Conservation (phyloP, 257 asterid species). For the Penstemon davidsonii region DNA sequence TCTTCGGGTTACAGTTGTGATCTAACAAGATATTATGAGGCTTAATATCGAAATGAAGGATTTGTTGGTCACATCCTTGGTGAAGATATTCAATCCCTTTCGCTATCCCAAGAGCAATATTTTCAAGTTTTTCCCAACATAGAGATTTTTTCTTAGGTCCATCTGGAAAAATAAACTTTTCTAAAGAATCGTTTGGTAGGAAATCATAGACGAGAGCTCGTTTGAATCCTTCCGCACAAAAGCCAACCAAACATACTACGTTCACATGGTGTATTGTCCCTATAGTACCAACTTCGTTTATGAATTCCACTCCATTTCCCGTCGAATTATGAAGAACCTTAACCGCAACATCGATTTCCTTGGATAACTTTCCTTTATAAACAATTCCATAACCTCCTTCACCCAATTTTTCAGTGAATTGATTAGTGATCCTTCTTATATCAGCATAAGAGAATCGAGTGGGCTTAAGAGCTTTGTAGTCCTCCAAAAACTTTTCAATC, state of each 20-base stretch:
- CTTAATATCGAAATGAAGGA: constrained; percentile 44
- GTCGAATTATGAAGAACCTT: constrained; percentile 26
- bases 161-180: constrained; percentile 25
- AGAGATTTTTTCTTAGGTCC: constrained; percentile 15
- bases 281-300: constrained; percentile 32
- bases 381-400: constrained; percentile 43
- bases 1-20: constrained; percentile 37
- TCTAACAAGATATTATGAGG: constrained; percentile 44
- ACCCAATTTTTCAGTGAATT: constrained; percentile 30
- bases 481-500: constrained; percentile 43
- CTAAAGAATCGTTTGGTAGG: constrained; percentile 31
- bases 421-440: constrained; percentile 42
- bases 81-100: constrained; percentile 43
- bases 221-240: constrained; percentile 39
- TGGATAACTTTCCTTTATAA: constrained; percentile 33
- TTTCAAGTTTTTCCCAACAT: constrained; percentile 27
- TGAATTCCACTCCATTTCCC: constrained; percentile 34
- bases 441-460: constrained; percentile 46
- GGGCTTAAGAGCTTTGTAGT: constrained; percentile 43
- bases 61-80: constrained; percentile 37
- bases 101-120: constrained; percentile 37
- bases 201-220: constrained; percentile 34
- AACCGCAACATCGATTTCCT: constrained; percentile 31
- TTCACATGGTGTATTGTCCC: constrained; percentile 37
- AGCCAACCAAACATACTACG: constrained; percentile 36